These are phyloP conservation scores for Turnera subulata DNA, from an alignment of 345 rosid genomes.

Conservation along the genomic window DNA sequence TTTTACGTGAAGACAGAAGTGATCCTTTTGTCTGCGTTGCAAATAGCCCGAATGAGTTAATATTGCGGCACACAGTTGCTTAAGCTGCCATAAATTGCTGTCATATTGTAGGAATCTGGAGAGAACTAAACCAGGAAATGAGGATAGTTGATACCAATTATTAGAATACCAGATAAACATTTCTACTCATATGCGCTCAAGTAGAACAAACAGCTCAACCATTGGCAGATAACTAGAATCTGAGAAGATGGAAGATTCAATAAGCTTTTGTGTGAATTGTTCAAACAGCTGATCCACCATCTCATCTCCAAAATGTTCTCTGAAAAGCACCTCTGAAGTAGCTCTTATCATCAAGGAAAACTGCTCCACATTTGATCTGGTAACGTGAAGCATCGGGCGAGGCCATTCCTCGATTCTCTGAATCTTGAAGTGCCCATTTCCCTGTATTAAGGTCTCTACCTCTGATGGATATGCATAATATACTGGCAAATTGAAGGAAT, in stretches of 20 bases:
- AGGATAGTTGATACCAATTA: too few relatives aligned
- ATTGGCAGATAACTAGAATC: neutral
- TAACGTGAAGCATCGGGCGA: neutral
- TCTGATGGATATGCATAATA: neutral
- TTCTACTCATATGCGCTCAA: too few relatives aligned
- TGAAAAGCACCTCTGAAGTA: neutral
- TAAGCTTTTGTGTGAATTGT: neutral
- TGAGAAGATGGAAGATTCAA: neutral
- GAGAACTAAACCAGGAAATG: too few relatives aligned
- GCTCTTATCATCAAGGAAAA: neutral
- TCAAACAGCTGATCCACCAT: neutral
- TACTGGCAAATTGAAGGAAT: constrained; percentile 1
- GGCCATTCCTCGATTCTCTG: neutral
- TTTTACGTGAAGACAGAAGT: too few relatives aligned
- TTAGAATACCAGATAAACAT: too few relatives aligned
- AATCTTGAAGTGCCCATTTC: constrained; percentile 1
- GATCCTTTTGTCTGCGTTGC: too few relatives aligned
- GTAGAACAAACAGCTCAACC: neutral
- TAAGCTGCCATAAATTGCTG: too few relatives aligned
- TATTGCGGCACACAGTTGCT: too few relatives aligned
- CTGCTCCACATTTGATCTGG: neutral
- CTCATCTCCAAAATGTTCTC: constrained; percentile 1
- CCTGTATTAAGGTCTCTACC: neutral
- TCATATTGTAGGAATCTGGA: too few relatives aligned
- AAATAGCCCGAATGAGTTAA: too few relatives aligned